phyloP scores from a whole-genome alignment of 2,329 filamentous ascomycete species.

The Colletotrichum sp. region DNA sequence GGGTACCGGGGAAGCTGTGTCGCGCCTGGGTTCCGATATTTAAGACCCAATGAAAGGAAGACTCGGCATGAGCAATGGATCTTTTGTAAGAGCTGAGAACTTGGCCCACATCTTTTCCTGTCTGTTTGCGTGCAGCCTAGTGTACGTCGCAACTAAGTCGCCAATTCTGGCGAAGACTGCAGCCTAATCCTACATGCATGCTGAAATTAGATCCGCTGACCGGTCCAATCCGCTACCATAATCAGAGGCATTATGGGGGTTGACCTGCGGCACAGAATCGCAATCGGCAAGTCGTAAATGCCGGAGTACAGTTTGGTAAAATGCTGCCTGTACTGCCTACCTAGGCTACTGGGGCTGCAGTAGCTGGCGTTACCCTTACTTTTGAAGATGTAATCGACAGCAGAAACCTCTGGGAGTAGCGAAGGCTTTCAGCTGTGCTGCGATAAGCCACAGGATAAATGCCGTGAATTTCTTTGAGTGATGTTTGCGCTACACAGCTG shows the following conservation, averaged over 20 bases:
- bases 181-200: not conserved
- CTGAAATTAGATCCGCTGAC: not conserved
- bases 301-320: rapidly evolving
- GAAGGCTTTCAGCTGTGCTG: too few species aligned
- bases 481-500: not conserved
- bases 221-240: not conserved
- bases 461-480: not conserved
- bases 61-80: not conserved
- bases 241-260: not conserved
- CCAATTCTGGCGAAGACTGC: not conserved
- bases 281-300: not conserved
- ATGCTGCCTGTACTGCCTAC: not conserved
- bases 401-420: not conserved
- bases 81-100: not conserved
- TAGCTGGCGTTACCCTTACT: not conserved
- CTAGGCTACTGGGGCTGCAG: not conserved
- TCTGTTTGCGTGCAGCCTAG: not conserved
- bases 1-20: not conserved
- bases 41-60: rapidly evolving
- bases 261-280: not conserved
- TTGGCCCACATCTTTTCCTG: not conserved
- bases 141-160: not conserved
- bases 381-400: not conserved
- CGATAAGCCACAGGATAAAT: too few species aligned
- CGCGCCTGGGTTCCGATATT: not conserved